A percentile compares a stretch with the other conserved stretches of the same genome.
Conservation (phyloP, 23 red algal species). For the Gracilariopsis chorda region DNA sequence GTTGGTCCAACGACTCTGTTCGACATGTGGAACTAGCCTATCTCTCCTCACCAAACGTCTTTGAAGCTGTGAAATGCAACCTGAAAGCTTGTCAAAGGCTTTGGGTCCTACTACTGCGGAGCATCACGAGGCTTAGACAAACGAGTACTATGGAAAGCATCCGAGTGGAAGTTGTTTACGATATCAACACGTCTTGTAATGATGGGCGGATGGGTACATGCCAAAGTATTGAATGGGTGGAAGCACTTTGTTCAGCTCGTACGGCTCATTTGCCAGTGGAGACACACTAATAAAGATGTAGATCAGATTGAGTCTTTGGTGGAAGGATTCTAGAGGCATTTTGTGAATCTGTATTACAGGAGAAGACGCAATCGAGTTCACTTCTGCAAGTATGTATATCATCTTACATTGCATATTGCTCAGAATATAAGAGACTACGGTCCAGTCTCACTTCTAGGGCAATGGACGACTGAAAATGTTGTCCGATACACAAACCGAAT, state of each 20-base stretch:
- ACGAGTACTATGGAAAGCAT: not conserved
- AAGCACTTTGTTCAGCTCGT: not conserved
- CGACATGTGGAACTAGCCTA: not conserved
- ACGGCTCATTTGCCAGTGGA: not conserved
- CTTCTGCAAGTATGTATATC: not conserved
- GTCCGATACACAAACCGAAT: not conserved
- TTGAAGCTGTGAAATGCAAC: not conserved
- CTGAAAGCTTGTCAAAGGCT: not conserved
- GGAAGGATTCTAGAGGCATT: not conserved
- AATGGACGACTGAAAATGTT: not conserved
- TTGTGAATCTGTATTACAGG: not conserved
- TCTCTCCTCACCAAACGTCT: not conserved
- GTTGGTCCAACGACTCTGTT: not conserved
- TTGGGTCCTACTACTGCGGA: not conserved
- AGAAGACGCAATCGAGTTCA: not conserved
- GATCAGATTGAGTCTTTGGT: not conserved
- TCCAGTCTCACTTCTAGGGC: not conserved
- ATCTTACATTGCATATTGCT: not conserved
- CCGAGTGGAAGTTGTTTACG: not conserved
- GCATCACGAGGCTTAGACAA: not conserved
- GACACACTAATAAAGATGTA: not conserved
- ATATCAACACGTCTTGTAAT: not conserved
- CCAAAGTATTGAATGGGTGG: not conserved
- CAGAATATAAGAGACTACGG: not conserved
- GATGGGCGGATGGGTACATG: not conserved